A percentile compares a stretch with the other conserved stretches of the same genome.
Conservation (phyloP, 495 filamentous ascomycete genomes). For the Neurospora sp. region DNA sequence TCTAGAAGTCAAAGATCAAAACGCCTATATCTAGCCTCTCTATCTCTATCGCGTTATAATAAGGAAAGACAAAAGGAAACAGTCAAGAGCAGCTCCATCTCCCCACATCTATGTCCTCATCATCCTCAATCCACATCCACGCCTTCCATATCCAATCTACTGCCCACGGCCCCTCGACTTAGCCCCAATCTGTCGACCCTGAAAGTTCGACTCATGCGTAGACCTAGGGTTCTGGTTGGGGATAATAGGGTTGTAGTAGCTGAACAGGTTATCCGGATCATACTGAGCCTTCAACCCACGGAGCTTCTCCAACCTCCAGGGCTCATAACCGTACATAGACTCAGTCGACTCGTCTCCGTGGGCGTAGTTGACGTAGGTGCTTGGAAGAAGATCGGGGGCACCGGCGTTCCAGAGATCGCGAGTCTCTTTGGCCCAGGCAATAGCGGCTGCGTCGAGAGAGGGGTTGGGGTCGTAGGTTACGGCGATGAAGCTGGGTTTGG, state of each 20-base stretch:
- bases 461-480: not conserved
- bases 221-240: not conserved
- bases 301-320: conserved; percentile 37
- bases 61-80: not conserved
- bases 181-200: not conserved
- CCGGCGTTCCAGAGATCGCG: not conserved
- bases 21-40: not conserved
- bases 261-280: conserved; percentile 42
- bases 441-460: not conserved
- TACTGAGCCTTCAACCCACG: conserved; percentile 41
- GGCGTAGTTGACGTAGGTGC: conserved; percentile 26
- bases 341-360: conserved; percentile 27
- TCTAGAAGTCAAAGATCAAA: not conserved
- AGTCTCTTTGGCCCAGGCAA: not conserved
- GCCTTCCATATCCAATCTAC: not conserved
- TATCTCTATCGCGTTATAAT: not conserved
- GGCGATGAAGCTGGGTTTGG: not conserved
- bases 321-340: conserved; percentile 28
- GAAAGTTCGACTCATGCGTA: not conserved
- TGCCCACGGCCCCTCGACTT: not conserved
- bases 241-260: conserved; percentile 38
- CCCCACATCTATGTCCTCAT: not conserved
- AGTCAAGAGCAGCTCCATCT: not conserved
- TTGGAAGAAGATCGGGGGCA: conserved; percentile 11
- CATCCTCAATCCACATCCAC: not conserved